Base-by-base conservation (phyloP, 768 basidiomycete species). In the Botryobasidium botryosum region DNA sequence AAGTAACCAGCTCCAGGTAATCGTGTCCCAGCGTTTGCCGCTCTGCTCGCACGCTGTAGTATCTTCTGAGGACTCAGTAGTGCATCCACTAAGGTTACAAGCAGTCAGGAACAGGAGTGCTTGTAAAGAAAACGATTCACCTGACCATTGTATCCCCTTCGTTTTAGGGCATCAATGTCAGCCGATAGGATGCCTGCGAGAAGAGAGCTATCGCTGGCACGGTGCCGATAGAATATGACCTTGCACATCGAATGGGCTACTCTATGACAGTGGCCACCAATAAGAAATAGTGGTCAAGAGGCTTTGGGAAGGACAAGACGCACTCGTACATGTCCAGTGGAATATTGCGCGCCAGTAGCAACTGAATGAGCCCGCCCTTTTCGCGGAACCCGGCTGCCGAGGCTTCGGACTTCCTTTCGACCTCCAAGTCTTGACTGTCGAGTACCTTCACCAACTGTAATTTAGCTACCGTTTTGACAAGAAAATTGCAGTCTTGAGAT, bases 121-220 rank as follows among this genome's bases (percentile, higher is more conserved):
- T n/a, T n/a, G n/a, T n/a, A n/a, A n/a, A n/a, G n/a, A n/a, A n/a
- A n/a, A n/a, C n/a, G n/a, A n/a, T n/a, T n/a, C n/a, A n/a, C n/a
- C 65, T 4, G 51, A 80, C 84, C 79, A 53, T 87, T 86, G 56
- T 86, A 91, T 4, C 87, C n/a, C n/a, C n/a, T n/a, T n/a, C n/a
- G n/a, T n/a, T n/a, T n/a, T n/a, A n/a, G n/a, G n/a, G n/a, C n/a
- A 90, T 50, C 87, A 68, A 31, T 86, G 66, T 91, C 85, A 0
- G 90, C 94, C 0, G 86, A 86, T 13, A 99, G 68, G 43, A 99
- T 87, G 0, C 88, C 92, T 73, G 86, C 82, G 52, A 97, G 79
- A 6, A 96, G 58, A 5, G 97, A 66, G 0, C 83, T 74, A 57
- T 99, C 92, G 55, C 88, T 85, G 23, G 78, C 73, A 59, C 82